Percentiles rank a stretch among this genome's conserved stretches.
Evolutionary conservation across 352 stramenopile species (phyloP).

Genomic region (Phytopythium ostracodes): DNA sequence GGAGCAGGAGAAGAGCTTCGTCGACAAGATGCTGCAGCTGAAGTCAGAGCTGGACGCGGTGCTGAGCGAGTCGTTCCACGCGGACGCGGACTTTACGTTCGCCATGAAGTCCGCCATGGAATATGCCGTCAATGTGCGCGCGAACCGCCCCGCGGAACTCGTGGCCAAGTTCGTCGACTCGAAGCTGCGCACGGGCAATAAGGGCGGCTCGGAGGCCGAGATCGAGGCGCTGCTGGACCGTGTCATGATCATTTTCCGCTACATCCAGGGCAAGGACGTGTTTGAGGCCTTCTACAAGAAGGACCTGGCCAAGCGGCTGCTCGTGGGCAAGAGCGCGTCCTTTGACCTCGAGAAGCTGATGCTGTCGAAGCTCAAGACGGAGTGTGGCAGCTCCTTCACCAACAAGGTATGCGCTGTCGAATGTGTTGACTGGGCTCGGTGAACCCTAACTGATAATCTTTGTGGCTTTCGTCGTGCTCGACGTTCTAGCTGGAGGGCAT

Average conservation of each 20-base stretch:
- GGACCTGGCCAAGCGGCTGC: constrained; percentile 95
- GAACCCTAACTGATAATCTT: no score
- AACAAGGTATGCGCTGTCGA: constrained; percentile 77
- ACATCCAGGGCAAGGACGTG: constrained; percentile 97
- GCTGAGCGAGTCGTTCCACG: constrained; percentile 65
- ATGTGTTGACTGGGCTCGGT: background rate
- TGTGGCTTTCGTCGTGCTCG: no score
- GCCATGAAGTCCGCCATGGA: constrained; percentile 88
- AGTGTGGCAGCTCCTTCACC: constrained; percentile 97
- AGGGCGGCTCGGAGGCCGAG: constrained; percentile 81
- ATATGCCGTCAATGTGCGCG: constrained; percentile 83
- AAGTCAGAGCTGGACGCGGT: constrained; percentile 82
- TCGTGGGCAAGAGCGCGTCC: constrained; percentile 88
- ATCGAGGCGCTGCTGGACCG: constrained; percentile 87
- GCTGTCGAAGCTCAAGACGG: constrained; percentile 96
- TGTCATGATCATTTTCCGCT: constrained; percentile 95
- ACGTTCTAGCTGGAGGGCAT: constrained; percentile 94
- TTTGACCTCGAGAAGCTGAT: constrained; percentile 97
- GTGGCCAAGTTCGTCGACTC: constrained; percentile 91
- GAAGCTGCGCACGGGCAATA: constrained; percentile 85
- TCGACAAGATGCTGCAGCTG: constrained; percentile 87
- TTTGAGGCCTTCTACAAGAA: constrained; percentile 99
- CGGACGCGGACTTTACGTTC: constrained; percentile 73
- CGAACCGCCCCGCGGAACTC: constrained; percentile 84
- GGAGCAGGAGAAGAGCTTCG: constrained; percentile 85